A percentile compares a stretch with the other conserved stretches of the same genome.
phyloP scores from a whole-genome alignment of 495 filamentous ascomycete genomes.

The Penicillium crystallinum region DNA sequence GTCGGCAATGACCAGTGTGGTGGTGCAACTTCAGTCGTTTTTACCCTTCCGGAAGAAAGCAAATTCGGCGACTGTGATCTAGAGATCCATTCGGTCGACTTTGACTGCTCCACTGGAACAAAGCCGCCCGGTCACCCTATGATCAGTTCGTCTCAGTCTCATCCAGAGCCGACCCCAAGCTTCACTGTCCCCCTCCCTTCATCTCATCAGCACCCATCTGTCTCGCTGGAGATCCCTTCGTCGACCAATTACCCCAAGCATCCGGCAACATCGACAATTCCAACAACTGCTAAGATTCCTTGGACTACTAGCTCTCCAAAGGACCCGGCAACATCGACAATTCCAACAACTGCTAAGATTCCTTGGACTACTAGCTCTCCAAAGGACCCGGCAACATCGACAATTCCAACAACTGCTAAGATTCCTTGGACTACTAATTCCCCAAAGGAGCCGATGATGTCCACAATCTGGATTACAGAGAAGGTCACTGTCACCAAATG shows the following conservation, averaged over 20 bases:
- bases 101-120: slow-evolving; percentile 61
- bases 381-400: slow-evolving; percentile 45
- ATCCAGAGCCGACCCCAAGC: slow-evolving; percentile 9
- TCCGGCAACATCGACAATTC: not conserved
- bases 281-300: not conserved
- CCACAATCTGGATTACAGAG: slow-evolving; percentile 53
- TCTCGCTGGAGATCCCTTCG: not conserved
- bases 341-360: not conserved
- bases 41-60: slow-evolving; percentile 61
- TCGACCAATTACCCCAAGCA: not conserved
- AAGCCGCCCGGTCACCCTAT: slow-evolving; percentile 12
- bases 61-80: slow-evolving; percentile 56
- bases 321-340: not conserved
- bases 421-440: too few relatives aligned
- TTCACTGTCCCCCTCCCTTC: slow-evolving; percentile 2
- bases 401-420: slow-evolving; percentile 28
- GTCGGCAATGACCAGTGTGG: slow-evolving; percentile 85
- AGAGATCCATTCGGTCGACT: slow-evolving; percentile 68
- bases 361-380: not conserved
- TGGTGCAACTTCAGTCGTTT: slow-evolving; percentile 72
- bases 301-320: not conserved
- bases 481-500: slow-evolving; percentile 53
- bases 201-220: not conserved
- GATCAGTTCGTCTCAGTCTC: not conserved
- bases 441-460: slow-evolving; percentile 36